Conservation (phyloP, 768 basidiomycete species). For the Lactarius hengduanensis region DNA sequence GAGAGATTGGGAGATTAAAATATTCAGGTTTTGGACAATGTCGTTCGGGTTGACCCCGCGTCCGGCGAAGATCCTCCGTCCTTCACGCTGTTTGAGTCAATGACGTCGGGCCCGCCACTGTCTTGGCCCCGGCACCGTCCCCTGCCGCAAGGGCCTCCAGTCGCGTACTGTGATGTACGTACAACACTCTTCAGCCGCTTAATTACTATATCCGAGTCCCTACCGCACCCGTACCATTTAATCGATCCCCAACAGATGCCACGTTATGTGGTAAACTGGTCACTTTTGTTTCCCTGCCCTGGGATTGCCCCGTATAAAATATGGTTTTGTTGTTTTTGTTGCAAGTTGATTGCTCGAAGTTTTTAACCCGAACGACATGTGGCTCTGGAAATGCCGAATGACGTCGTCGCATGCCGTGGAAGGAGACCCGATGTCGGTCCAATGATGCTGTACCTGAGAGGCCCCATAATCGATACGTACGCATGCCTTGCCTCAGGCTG, state of each 20-base stretch:
- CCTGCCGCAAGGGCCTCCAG: neutral
- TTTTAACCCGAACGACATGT: neutral
- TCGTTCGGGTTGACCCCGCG: neutral
- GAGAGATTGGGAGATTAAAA: neutral
- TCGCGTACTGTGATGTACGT: constrained; percentile 4
- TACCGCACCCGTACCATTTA: constrained; percentile 1
- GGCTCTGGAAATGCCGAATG: constrained; percentile 18
- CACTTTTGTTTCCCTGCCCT: neutral
- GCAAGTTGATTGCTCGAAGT: neutral
- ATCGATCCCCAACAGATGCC: constrained; percentile 10
- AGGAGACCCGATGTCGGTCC: constrained; percentile 1
- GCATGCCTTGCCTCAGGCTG: neutral
- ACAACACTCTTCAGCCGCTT: neutral
- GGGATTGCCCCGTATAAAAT: neutral
- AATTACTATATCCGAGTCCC: constrained; percentile 2
- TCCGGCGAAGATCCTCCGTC: neutral
- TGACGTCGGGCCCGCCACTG: constrained; percentile 15
- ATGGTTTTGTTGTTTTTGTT: neutral
- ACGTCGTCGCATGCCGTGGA: constrained; percentile 14
- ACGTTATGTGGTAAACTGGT: neutral
- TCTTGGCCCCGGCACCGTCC: neutral
- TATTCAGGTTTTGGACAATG: neutral
- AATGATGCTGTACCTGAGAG: constrained; percentile 5
- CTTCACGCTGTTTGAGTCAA: neutral
- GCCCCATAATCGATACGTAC: neutral